Evolutionary conservation across 202 grass and related monocot species (phyloP).

Genomic region (Zoysia matrella): DNA sequence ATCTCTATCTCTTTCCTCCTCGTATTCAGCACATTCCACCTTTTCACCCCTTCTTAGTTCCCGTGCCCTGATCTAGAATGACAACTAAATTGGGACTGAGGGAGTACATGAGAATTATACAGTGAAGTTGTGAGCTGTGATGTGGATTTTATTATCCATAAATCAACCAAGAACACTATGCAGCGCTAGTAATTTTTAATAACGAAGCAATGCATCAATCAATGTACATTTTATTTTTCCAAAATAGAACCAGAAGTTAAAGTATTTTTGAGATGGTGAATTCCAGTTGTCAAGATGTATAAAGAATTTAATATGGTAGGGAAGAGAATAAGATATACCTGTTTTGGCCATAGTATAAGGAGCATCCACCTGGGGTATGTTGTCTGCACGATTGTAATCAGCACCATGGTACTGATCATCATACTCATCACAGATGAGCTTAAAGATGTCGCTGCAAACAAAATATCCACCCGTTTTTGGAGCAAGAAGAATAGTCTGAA

Average conservation of each 20-base stretch:
- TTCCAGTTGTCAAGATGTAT: background rate
- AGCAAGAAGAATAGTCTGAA: constrained; percentile 84
- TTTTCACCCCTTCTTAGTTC: no score
- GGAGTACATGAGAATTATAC: background rate
- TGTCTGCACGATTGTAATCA: constrained; percentile 47
- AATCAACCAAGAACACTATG: constrained; percentile 4
- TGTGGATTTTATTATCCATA: background rate
- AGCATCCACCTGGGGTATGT: constrained; percentile 43
- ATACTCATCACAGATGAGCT: constrained; percentile 82
- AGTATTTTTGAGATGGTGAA: background rate
- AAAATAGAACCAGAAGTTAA: constrained; percentile 11
- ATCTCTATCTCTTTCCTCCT: no score
- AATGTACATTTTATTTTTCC: background rate
- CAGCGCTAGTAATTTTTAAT: background rate
- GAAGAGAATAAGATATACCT: constrained; percentile 32
- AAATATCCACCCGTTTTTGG: constrained; percentile 85
- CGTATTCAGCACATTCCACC: no score
- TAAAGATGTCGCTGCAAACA: constrained; percentile 83
- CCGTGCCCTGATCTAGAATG: no score
- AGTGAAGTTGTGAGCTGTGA: background rate
- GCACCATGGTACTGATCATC: constrained; percentile 49
- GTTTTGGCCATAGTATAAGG: constrained; percentile 47
- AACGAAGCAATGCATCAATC: background rate
- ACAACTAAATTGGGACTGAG: no score
- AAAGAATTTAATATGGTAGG: background rate